These are phyloP conservation scores for Fereydounia khargensis DNA, from an alignment of 1,284 basidiomycete species.

Conservation along the genomic window DNA sequence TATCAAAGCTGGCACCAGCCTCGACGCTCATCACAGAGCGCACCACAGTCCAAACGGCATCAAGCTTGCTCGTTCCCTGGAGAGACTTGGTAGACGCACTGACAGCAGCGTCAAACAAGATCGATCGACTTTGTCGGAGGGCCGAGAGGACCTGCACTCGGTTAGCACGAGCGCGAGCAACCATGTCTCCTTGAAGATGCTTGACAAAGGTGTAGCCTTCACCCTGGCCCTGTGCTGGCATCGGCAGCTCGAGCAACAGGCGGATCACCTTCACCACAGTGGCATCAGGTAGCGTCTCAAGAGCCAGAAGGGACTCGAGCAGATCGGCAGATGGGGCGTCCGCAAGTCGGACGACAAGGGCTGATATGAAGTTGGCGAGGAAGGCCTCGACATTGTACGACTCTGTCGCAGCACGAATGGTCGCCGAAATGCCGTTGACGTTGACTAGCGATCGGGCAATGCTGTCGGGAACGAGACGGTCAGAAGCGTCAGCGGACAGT, in stretches of 20 bases:
- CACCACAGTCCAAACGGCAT: slow-evolving; percentile 30
- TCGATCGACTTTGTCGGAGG: slow-evolving; percentile 27
- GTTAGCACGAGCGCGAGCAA: slow-evolving; percentile 14
- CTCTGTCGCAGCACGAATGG: slow-evolving; percentile 12
- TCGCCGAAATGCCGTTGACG: no score
- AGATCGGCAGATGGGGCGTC: slow-evolving; percentile 15
- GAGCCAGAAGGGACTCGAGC: slow-evolving; percentile 17
- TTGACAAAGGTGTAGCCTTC: slow-evolving; percentile 15
- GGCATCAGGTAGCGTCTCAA: slow-evolving; percentile 11
- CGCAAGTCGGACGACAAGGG: slow-evolving; percentile 19
- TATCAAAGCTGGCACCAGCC: slow-evolving; percentile 19
- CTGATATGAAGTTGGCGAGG: slow-evolving; percentile 22
- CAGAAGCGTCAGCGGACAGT: slow-evolving; percentile 5
- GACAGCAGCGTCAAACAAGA: slow-evolving; percentile 35
- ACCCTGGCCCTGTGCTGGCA: slow-evolving; percentile 11
- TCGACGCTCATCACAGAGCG: slow-evolving; percentile 35
- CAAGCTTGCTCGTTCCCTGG: slow-evolving; percentile 15
- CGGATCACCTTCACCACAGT: slow-evolving; percentile 12
- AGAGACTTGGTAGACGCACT: slow-evolving; percentile 14
- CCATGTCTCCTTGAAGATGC: slow-evolving; percentile 6
- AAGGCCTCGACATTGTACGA: slow-evolving; percentile 36
- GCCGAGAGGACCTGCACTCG: slow-evolving; percentile 31
- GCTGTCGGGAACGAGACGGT: slow-evolving; percentile 26
- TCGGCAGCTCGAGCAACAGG: slow-evolving; percentile 20
- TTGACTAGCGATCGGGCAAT: slow-evolving; percentile 19